Evolutionary conservation across 225 moss, liverwort and hornwort species (phyloP).

Genomic region (Sphagnum tenellum): DNA sequence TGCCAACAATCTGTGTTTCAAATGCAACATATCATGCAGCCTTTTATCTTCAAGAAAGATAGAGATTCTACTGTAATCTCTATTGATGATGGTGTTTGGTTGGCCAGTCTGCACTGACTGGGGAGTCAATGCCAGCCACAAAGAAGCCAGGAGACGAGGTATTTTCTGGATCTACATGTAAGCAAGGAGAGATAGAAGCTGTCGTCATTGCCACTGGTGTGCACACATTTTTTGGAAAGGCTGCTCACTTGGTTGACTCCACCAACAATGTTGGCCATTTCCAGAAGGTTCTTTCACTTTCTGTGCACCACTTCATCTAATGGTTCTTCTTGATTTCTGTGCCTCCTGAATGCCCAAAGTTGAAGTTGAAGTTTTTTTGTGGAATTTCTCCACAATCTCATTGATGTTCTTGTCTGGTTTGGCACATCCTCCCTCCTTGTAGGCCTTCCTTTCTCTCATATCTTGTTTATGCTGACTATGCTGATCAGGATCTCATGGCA

Average conservation of each 20-base stretch:
- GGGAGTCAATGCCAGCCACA: constrained; percentile 49
- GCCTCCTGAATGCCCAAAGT: too few relatives aligned
- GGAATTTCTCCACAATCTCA: too few relatives aligned
- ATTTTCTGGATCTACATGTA: constrained; percentile 55
- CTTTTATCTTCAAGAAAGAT: neutral
- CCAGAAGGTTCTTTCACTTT: constrained; percentile 34
- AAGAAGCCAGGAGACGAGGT: constrained; percentile 60
- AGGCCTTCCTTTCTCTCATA: too few relatives aligned
- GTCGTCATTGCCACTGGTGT: constrained; percentile 72
- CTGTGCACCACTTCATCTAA: too few relatives aligned
- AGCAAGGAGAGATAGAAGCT: constrained; percentile 69
- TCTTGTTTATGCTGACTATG: neutral
- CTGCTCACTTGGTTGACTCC: constrained; percentile 70
- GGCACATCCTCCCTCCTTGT: too few relatives aligned
- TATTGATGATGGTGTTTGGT: too few relatives aligned
- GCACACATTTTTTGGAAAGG: constrained; percentile 76
- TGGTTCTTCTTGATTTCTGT: too few relatives aligned
- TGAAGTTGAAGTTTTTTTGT: too few relatives aligned
- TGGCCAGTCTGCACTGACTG: constrained; percentile 48
- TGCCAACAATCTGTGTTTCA: too few relatives aligned
- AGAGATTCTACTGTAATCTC: neutral
- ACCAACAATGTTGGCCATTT: constrained; percentile 81
- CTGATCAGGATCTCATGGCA: neutral
- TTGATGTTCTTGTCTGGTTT: too few relatives aligned
- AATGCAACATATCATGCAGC: too few relatives aligned